phyloP scores from a whole-genome alignment of 805 yeast species.

The Suhomyces sp. region DNA sequence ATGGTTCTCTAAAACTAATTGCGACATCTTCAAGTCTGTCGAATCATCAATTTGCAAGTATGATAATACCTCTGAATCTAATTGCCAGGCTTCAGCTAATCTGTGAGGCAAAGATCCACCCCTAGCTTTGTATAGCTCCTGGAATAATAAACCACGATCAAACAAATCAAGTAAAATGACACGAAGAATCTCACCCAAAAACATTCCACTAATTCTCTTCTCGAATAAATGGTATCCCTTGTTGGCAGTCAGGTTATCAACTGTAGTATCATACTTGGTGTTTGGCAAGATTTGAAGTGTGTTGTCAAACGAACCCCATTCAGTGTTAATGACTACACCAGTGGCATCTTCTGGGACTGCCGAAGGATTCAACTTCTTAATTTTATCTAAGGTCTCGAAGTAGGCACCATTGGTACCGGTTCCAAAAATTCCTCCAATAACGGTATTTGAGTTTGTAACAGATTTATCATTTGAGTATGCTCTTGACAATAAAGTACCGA shows the following conservation, averaged over 20 bases:
- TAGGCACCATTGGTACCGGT: constrained; percentile 98
- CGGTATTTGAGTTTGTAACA: constrained; percentile 68
- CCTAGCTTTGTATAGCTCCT: constrained; percentile 44
- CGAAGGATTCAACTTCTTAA: constrained; percentile 60
- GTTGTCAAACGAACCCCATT: constrained; percentile 98
- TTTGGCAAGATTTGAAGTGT: constrained; percentile 69
- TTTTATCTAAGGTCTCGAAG: constrained; percentile 68
- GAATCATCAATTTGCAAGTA: constrained; percentile 83
- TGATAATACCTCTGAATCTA: constrained; percentile 82
- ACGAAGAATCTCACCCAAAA: constrained; percentile 85
- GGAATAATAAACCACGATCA: constrained; percentile 54
- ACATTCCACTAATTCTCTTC: constrained; percentile 90
- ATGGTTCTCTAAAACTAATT: constrained; percentile 60
- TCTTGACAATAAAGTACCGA: constrained; percentile 87
- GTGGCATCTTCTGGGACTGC: constrained; percentile 42
- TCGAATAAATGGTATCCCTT: constrained; percentile 89
- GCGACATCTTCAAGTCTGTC: constrained; percentile 65
- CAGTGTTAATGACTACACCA: constrained; percentile 89
- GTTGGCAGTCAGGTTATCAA: constrained; percentile 75
- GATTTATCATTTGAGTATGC: constrained; percentile 69
- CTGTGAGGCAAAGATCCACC: constrained; percentile 55
- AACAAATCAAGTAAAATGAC: constrained; percentile 68
- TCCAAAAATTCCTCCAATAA: constrained; percentile 90
- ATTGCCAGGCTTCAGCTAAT: constrained; percentile 70
- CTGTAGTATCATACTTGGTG: constrained; percentile 69